Percentiles rank a stretch among this genome's conserved stretches.
Evolutionary conservation across 2,329 filamentous ascomycete species (phyloP).

Genomic region (Fusarium cicatricum): DNA sequence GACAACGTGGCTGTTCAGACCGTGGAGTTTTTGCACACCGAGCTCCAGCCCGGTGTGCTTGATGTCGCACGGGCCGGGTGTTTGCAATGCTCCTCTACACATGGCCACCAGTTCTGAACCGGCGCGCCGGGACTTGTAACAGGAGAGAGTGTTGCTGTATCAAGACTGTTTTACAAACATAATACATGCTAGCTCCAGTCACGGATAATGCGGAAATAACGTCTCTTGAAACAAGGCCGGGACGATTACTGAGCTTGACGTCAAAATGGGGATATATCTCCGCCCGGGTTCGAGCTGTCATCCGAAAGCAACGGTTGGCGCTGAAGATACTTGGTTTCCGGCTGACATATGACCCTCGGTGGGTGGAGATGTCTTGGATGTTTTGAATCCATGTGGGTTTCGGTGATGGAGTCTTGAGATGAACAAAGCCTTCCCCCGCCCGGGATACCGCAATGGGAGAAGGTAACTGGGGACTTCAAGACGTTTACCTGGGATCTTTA

Average conservation of each 20-base stretch:
- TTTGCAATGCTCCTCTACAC: conserved; percentile 1
- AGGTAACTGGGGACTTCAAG: conserved; percentile 1
- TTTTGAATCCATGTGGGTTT: conserved; percentile 8
- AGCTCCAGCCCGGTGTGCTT: background rate
- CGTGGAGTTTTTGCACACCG: background rate
- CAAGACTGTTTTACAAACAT: background rate
- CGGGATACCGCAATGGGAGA: conserved; percentile 11
- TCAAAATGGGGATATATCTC: too few relatives aligned
- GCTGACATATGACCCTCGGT: conserved; percentile 3
- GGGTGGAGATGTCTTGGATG: conserved; percentile 11
- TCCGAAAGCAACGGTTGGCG: background rate
- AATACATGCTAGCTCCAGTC: too few relatives aligned
- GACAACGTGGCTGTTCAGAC: background rate
- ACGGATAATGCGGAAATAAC: too few relatives aligned
- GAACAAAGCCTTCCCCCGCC: conserved; percentile 9
- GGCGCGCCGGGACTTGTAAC: too few relatives aligned
- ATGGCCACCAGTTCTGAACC: background rate
- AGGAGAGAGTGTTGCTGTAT: background rate
- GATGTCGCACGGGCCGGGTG: conserved; percentile 5
- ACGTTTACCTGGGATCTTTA: too few relatives aligned
- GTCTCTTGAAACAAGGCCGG: too few relatives aligned
- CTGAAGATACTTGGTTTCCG: background rate
- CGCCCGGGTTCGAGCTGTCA: background rate
- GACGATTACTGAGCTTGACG: too few relatives aligned
- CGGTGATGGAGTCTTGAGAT: conserved; percentile 13